Percentiles rank a stretch among this genome's conserved stretches.
These are phyloP conservation scores for Saccharomyces hybrid DNA, from an alignment of 1,139 yeast genomes.

Conservation along the genomic window DNA sequence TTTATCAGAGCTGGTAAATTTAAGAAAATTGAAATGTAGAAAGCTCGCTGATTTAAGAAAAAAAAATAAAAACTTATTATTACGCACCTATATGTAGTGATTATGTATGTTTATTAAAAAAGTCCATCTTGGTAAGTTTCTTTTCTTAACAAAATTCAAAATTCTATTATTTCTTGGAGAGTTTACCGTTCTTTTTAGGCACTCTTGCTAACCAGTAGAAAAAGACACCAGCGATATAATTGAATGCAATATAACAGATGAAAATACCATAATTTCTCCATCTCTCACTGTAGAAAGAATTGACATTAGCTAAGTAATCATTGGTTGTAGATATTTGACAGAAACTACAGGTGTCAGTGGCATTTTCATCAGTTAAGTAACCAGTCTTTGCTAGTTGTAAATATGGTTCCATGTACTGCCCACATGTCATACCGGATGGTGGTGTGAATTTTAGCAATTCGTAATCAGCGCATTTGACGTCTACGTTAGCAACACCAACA, in stretches of 20 bases:
- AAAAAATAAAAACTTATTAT: neutral
- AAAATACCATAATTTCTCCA: conserved; percentile 65
- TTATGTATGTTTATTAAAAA: neutral
- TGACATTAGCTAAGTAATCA: conserved; percentile 39
- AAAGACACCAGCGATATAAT: conserved; percentile 42
- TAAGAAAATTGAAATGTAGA: neutral
- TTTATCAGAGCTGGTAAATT: neutral
- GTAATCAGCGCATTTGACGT: conserved; percentile 38
- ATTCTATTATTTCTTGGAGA: conserved; percentile 1
- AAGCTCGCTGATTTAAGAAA: neutral
- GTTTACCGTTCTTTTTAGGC: conserved; percentile 36
- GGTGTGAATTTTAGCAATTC: conserved; percentile 43
- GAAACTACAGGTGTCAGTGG: conserved; percentile 41
- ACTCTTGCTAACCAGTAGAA: conserved; percentile 71
- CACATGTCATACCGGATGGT: conserved; percentile 44
- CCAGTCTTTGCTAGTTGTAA: conserved; percentile 44
- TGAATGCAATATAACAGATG: conserved; percentile 34
- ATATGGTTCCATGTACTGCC: conserved; percentile 40
- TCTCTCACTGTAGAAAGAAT: conserved; percentile 38
- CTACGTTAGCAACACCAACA: conserved; percentile 43
- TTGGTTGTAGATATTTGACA: conserved; percentile 45
- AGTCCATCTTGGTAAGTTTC: neutral
- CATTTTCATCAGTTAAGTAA: conserved; percentile 37
- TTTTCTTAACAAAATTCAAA: neutral
- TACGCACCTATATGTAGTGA: neutral